A percentile compares a stretch with the other conserved stretches of the same genome.
phyloP scores from a whole-genome alignment of 2,329 filamentous ascomycete species.

The Chaetomiaceae sp. region DNA sequence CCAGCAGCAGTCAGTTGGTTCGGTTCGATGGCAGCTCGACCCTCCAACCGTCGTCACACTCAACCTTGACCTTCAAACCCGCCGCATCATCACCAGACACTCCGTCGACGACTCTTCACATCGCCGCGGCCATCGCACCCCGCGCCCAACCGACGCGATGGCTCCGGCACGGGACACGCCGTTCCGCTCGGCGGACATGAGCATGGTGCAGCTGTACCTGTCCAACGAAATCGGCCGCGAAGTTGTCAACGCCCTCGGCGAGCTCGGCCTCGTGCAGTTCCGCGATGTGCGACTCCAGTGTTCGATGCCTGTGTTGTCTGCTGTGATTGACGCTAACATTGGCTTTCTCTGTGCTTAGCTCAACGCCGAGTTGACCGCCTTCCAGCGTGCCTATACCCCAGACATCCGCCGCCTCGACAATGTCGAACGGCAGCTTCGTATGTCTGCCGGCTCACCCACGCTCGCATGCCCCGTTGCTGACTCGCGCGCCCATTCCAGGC shows the following conservation, averaged over 20 bases:
- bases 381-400: conserved; percentile 95
- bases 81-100: background rate
- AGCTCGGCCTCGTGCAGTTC: conserved; percentile 94
- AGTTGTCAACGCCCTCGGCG: conserved; percentile 91
- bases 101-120: conserved; percentile 5
- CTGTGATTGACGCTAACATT: conserved; percentile 22
- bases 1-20: conserved; percentile 3
- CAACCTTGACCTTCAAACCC: background rate
- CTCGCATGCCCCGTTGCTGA: background rate
- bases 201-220: conserved; percentile 98
- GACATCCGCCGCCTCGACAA: conserved; percentile 97
- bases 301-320: conserved; percentile 5
- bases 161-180: conserved; percentile 76
- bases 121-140: conserved; percentile 12
- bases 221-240: conserved; percentile 98
- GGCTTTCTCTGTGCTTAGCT: conserved; percentile 60
- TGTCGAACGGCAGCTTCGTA: no score
- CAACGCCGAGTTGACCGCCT: conserved; percentile 86
- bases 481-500: conserved; percentile 43
- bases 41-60: no score
- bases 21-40: background rate
- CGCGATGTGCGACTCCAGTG: conserved; percentile 65
- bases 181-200: conserved; percentile 99
- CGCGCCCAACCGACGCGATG: conserved; percentile 37
- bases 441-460: no score